Evolutionary conservation across 306 rosid species (phyloP).

Genomic region (Luffa acutangula): DNA sequence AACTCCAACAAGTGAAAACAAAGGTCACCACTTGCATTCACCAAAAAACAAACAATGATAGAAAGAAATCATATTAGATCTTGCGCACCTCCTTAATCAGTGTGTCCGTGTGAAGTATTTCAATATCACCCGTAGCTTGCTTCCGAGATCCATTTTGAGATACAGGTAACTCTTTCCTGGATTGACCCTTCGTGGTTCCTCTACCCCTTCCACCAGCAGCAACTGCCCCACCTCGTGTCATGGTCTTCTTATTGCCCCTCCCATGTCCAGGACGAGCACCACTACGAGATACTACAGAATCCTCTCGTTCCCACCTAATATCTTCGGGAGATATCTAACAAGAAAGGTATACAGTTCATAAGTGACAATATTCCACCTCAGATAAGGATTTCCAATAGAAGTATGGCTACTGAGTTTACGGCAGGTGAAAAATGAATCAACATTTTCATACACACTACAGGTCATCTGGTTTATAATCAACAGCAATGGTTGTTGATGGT

Average conservation of each 20-base stretch:
- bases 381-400: not conserved
- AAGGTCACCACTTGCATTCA: not conserved
- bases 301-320: conserved; percentile 69
- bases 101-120: conserved; percentile 67
- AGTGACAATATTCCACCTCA: not conserved
- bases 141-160: conserved; percentile 56
- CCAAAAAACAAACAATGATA: not conserved
- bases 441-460: not conserved
- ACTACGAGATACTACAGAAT: conserved; percentile 38
- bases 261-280: conserved; percentile 50
- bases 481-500: not conserved
- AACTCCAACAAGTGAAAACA: not conserved
- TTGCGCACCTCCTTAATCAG: conserved; percentile 67
- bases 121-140: conserved; percentile 49
- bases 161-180: conserved; percentile 41
- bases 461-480: not conserved
- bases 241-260: conserved; percentile 54
- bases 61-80: not conserved
- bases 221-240: conserved; percentile 49
- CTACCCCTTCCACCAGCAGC: conserved; percentile 69
- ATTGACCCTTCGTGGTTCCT: conserved; percentile 45
- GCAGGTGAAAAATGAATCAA: not conserved
- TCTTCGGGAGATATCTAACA: conserved; percentile 63
- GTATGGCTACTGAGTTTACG: not conserved
- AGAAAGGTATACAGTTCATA: not conserved